Evolutionary conservation across 208 protist genomes (phyloP).

Genomic region (Trypanosoma theileri): DNA sequence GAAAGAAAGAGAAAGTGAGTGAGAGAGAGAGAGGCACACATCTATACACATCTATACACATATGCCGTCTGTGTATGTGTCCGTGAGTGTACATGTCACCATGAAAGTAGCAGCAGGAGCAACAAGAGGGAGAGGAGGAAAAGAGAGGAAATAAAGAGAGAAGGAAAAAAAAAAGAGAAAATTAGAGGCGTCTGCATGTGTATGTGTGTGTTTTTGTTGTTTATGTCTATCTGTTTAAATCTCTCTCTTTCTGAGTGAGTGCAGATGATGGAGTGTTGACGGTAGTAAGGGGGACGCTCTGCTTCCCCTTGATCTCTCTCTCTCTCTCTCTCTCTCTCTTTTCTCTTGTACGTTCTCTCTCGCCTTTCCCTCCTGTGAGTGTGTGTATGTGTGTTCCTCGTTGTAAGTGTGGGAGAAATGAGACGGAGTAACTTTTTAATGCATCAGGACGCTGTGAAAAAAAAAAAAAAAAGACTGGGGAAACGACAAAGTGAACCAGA

Average conservation of each 20-base stretch:
- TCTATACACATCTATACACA: no score
- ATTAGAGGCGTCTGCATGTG: no score
- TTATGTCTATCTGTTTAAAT: no score
- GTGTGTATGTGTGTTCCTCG: no score
- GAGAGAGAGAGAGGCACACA: background rate
- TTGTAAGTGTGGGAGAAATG: background rate
- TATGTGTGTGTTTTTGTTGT: no score
- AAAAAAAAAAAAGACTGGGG: background rate
- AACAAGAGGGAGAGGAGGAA: background rate
- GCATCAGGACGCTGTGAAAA: background rate
- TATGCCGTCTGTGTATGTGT: no score
- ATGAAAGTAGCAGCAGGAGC: background rate
- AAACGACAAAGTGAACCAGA: background rate
- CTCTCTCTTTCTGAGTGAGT: no score
- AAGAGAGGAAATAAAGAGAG: background rate
- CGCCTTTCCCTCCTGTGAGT: no score
- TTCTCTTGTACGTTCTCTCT: no score
- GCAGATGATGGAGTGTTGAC: background rate
- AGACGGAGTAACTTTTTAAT: background rate
- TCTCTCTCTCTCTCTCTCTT: background rate
- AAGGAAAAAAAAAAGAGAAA: no score
- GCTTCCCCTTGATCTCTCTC: background rate
- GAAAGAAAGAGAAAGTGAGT: background rate
- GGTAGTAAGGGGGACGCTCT: background rate
- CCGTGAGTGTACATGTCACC: no score